A percentile compares a stretch with the other conserved stretches of the same genome.
Conservation (phyloP, 2,329 filamentous ascomycete species). For the Colletotrichum tabaci region DNA sequence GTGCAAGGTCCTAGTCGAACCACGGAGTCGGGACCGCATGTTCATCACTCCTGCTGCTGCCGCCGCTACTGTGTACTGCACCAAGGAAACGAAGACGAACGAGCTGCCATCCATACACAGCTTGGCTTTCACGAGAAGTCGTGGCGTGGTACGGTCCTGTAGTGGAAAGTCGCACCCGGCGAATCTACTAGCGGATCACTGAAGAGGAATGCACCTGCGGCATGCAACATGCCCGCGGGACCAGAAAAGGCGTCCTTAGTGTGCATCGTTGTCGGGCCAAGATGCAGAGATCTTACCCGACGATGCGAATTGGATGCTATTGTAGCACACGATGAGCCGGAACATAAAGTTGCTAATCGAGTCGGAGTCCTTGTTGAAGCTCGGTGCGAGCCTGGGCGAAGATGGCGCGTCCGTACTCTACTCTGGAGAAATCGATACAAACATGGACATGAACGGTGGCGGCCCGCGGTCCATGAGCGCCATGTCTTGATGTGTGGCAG, state of each 20-base stretch:
- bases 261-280: constrained; percentile 28
- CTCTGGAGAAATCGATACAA: neutral
- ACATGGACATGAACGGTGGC: constrained; percentile 26
- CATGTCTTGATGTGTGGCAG: constrained; percentile 39
- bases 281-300: constrained; percentile 34
- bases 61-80: constrained; percentile 11
- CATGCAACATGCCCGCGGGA: constrained; percentile 20
- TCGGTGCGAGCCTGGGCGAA: constrained; percentile 13
- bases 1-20: constrained; percentile 30
- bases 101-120: constrained; percentile 21
- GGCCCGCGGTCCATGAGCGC: constrained; percentile 31
- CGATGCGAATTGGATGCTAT: constrained; percentile 30
- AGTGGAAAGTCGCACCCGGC: constrained; percentile 41
- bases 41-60: constrained; percentile 20
- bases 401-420: constrained; percentile 2
- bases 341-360: constrained; percentile 24
- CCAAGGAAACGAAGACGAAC: constrained; percentile 28
- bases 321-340: constrained; percentile 28
- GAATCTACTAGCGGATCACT: constrained; percentile 39
- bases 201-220: constrained; percentile 36
- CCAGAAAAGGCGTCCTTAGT: constrained; percentile 27
- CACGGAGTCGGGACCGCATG: constrained; percentile 20
- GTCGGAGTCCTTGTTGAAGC: constrained; percentile 21
- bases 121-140: constrained; percentile 27
- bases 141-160: constrained; percentile 37